Evolutionary conservation across 139 green algal species (phyloP).

Genomic region (Limnomonas spitsbergensis): DNA sequence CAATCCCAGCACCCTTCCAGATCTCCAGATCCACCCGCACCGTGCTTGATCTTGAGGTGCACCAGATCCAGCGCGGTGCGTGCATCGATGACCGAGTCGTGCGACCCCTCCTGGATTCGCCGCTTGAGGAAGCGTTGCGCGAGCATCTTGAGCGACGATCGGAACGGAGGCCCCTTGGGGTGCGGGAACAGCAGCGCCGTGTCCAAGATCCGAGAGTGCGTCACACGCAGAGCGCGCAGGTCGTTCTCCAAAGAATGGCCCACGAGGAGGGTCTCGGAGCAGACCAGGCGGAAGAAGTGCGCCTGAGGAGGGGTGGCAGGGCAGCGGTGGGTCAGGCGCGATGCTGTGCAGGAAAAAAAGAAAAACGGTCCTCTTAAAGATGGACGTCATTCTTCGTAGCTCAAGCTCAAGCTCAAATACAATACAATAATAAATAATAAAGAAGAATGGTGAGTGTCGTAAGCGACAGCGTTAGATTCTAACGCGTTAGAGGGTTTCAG

Average conservation of each 20-base stretch:
- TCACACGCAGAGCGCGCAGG: constrained; percentile 62
- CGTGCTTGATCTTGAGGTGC: constrained; percentile 77
- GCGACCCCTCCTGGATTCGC: constrained; percentile 26
- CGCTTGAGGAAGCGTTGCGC: constrained; percentile 63
- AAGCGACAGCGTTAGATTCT: too few species aligned
- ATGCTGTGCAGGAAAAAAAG: too few species aligned
- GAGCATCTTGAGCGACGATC: constrained; percentile 62
- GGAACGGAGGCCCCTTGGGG: constrained; percentile 70
- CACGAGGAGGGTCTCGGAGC: constrained; percentile 74
- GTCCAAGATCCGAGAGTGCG: constrained; percentile 73
- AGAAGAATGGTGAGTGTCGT: too few species aligned
- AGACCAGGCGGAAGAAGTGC: constrained; percentile 42
- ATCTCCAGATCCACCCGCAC: too few species aligned
- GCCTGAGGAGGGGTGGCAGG: too few species aligned
- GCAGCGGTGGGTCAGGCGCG: too few species aligned
- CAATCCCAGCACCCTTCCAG: too few species aligned
- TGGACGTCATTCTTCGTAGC: too few species aligned
- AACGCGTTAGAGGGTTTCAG: too few species aligned
- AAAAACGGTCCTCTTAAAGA: too few species aligned
- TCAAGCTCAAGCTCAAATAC: too few species aligned
- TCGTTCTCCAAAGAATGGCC: constrained; percentile 92
- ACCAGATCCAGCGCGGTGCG: constrained; percentile 80
- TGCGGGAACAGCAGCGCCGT: constrained; percentile 79
- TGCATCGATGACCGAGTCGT: constrained; percentile 76
- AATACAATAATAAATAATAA: too few species aligned